Base-by-base conservation (phyloP, 1,139 yeast genomes). In the Yarrowia galli region DNA sequence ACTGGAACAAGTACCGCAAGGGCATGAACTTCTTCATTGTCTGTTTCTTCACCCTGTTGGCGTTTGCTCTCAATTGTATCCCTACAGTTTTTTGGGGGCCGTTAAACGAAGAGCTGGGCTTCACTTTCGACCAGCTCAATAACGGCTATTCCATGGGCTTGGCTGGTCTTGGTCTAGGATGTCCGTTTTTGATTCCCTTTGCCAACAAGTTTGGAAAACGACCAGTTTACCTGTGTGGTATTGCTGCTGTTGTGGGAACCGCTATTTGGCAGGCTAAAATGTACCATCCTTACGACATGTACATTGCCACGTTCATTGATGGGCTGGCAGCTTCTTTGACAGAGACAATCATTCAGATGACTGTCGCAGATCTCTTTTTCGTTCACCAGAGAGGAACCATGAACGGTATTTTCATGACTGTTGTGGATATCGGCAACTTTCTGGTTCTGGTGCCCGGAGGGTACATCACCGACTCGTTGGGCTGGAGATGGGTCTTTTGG, bases 351-450 rank as follows among this genome's bases (percentile, higher is more conserved):
- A 68, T 70, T 16, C 70, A 70, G 18, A 63, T 71, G 67, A 68
- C 85, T 1, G 80, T 84, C 65, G 77, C 84, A 10, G 87, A 84
- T 71, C 73, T 84, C 68, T 84, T 81, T 73, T 84, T 83, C 72
- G 85, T 82, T 71, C 87, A 84, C 72, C 84, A 84, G 73, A 77
- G 86, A 72, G 85, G 85, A 15, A 79, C 81, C 18, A 82, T 80
- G 72, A 79, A 83, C 80, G 82, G 82, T 43, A 75, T 82, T 67
- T 83, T 81, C 72, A 81, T 81, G 68, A 76, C 79, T 60, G 80
- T 82, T 0, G 75, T 82, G 43, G 75, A 79, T 53, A 74, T 78
- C 9, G 79, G 82, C 3, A 80, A 79, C 70, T 81, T 74, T 68
- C 71, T 82, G 60, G 85, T 85, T 25, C 85, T 85, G 20, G 75